Percentiles rank a stretch among this genome's conserved stretches.
Conservation (phyloP, 352 stramenopile genomes). For the Blastocystis sp. region DNA sequence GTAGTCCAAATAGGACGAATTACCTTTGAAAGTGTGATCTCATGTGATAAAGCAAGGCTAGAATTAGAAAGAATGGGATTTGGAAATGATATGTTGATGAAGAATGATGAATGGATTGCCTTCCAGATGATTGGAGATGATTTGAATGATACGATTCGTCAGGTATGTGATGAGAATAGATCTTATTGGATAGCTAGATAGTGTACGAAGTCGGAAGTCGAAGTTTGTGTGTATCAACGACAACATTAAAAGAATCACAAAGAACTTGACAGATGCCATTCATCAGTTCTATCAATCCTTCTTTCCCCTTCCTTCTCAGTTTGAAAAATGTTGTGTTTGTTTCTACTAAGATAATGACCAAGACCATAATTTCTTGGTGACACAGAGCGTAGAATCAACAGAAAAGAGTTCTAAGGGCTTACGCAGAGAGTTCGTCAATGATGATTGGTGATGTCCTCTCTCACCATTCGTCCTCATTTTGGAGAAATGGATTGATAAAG, state of each 20-base stretch:
- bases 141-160: constrained; percentile 72
- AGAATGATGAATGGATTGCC: constrained; percentile 72
- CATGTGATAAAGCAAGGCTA: neutral
- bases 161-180: neutral
- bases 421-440: too few relatives aligned
- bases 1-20: neutral
- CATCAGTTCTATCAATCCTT: constrained; percentile 83
- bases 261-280: constrained; percentile 75
- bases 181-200: constrained; percentile 79
- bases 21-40: neutral
- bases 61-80: neutral
- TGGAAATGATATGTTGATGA: constrained; percentile 63
- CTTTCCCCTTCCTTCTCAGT: constrained; percentile 80
- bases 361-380: too few relatives aligned
- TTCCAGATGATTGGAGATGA: constrained; percentile 91
- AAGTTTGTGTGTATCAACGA: constrained; percentile 94
- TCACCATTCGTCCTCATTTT: too few relatives aligned
- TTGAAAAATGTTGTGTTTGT: constrained; percentile 74
- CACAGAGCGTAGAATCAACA: too few relatives aligned
- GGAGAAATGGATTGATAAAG: too few relatives aligned
- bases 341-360: too few relatives aligned
- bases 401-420: too few relatives aligned
- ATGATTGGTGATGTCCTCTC: too few relatives aligned
- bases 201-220: constrained; percentile 78
- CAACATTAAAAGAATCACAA: constrained; percentile 81